Base-by-base conservation (phyloP, 1,284 basidiomycete species). In the Austroboletus niveus region DNA sequence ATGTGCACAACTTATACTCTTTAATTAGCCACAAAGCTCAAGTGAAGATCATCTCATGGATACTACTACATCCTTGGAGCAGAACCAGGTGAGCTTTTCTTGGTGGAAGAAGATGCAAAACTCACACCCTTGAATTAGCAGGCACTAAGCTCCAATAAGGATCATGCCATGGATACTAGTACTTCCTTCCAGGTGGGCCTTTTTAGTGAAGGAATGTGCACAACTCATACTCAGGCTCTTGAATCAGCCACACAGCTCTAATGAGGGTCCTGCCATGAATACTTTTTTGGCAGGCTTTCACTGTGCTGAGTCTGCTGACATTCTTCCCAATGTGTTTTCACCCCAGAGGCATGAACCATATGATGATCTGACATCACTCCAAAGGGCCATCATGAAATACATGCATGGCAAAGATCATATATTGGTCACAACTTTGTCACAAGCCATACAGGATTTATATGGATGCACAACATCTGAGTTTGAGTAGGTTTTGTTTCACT, bases 311-410 rank as follows among this genome's bases (percentile, higher is more conserved):
- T n/a, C n/a, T n/a, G n/a, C 22, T 39, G 1, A 36, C 29, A 10
- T 59, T n/a, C 46, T 63, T 24, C 45, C 62, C 36, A 55, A 15
- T n/a, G 38, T 22, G 22, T 64, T 65, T 22, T 54, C 50, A 36
- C 63, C 66, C 41, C 58, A 48, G 14, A 63, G 27, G 24, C 64
- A 63, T 32, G 42, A 44, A 1, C 66, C 50, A 44, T 67, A 64
- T 54, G 52, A 47, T 35, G 22, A 41, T 14, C 56, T 64, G 5
- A 11, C 44, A 15, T 47, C 59, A 46, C 49, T 64, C 15, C 53
- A 65, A 41, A 60, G 50, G 32, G 46, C 45, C 3, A 57, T 67
- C 27, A 55, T 64, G 42, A 54, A 49, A 42, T 53, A 65, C 24
- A 60, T 69, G 46, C 12, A 8, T n/a, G 45, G 51, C 15, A 38